These are phyloP conservation scores for Monilinia polystroma DNA, from an alignment of 2,329 filamentous ascomycete genomes.

Conservation along the genomic window DNA sequence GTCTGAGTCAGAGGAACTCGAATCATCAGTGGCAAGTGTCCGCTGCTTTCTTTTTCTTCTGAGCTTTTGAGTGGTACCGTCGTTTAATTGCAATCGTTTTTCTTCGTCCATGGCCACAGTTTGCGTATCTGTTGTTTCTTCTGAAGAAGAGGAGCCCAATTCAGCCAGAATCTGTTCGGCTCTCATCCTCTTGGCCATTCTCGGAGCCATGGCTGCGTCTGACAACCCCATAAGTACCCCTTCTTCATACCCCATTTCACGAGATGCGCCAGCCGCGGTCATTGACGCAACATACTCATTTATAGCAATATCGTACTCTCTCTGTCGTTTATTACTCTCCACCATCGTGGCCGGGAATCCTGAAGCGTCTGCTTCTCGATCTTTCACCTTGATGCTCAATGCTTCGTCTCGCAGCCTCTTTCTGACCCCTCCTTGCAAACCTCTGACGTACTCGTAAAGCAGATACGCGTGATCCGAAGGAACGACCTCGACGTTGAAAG, in stretches of 20 bases:
- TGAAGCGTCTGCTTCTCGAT: conserved; percentile 50
- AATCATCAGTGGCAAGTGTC: conserved; percentile 34
- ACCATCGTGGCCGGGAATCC: conserved; percentile 52
- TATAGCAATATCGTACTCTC: conserved; percentile 55
- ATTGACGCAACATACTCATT: conserved; percentile 38
- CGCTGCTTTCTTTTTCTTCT: conserved; percentile 48
- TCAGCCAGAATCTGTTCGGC: conserved; percentile 58
- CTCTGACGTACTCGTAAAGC: conserved; percentile 75
- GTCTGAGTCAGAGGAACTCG: conserved; percentile 30
- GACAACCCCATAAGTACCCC: conserved; percentile 41
- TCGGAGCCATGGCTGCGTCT: conserved; percentile 53
- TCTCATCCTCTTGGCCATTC: conserved; percentile 62
- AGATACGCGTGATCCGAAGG: conserved; percentile 67
- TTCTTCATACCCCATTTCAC: conserved; percentile 39
- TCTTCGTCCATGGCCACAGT: conserved; percentile 38
- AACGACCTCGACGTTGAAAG: conserved; percentile 70
- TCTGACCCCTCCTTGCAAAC: conserved; percentile 73
- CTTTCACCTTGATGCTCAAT: conserved; percentile 56
- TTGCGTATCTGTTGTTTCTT: conserved; percentile 26
- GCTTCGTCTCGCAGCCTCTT: conserved; percentile 67
- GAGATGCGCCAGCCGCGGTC: conserved; percentile 29
- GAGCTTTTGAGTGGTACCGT: conserved; percentile 49
- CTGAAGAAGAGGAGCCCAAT: conserved; percentile 43
- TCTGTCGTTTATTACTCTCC: conserved; percentile 51
- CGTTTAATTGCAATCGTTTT: conserved; percentile 47